Evolutionary conservation across 2,329 filamentous ascomycete species (phyloP).

Genomic region (Sphaceloma murrayae): DNA sequence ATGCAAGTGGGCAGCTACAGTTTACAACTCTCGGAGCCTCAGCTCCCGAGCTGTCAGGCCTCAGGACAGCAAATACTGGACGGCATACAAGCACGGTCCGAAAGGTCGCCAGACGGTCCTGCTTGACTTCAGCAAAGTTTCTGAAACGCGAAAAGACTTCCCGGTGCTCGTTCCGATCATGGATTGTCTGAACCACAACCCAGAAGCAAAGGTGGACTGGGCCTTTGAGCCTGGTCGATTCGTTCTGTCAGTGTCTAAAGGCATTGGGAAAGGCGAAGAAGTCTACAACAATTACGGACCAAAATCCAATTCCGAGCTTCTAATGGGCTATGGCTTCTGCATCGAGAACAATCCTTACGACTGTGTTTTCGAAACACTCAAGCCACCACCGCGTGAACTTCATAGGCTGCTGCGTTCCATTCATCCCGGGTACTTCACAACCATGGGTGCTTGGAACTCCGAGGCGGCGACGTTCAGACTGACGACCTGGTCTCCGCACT

Average conservation of each 20-base stretch:
- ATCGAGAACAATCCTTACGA: conserved; percentile 40
- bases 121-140: conserved; percentile 27
- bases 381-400: conserved; percentile 31
- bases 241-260: conserved; percentile 31
- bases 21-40: conserved; percentile 44
- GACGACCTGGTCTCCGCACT: conserved; percentile 12
- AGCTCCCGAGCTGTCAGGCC: conserved; percentile 33
- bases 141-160: conserved; percentile 30
- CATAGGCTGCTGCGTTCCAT: conserved; percentile 25
- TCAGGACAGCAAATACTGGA: conserved; percentile 30
- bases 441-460: conserved; percentile 26
- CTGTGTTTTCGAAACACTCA: conserved; percentile 36
- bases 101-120: conserved; percentile 27
- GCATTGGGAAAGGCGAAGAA: conserved; percentile 32
- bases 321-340: conserved; percentile 46
- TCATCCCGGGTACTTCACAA: conserved; percentile 30
- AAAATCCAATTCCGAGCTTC: conserved; percentile 44
- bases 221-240: conserved; percentile 33
- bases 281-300: conserved; percentile 47
- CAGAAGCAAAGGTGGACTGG: conserved; percentile 41
- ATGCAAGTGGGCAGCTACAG: conserved; percentile 43
- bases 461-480: conserved; percentile 33
- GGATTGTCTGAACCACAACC: conserved; percentile 42
- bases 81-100: conserved; percentile 27
- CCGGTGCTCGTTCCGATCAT: conserved; percentile 42